These are phyloP conservation scores for Geopyxis carbonaria DNA, from an alignment of 495 filamentous ascomycete genomes.

Conservation along the genomic window DNA sequence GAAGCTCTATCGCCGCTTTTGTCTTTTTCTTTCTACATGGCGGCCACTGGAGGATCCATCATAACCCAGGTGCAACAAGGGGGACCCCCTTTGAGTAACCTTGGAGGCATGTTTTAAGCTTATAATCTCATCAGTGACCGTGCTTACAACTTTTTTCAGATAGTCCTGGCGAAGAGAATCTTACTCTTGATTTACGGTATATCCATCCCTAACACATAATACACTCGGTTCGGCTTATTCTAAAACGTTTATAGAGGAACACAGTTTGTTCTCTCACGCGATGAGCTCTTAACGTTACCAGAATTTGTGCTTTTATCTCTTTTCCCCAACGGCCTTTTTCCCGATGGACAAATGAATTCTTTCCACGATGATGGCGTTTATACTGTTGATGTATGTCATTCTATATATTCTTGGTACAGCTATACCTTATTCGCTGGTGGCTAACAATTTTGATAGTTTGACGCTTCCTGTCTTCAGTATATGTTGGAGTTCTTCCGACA, in stretches of 20 bases:
- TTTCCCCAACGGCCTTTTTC: constrained; percentile 93
- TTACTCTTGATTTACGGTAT: constrained; percentile 85
- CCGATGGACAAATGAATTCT: constrained; percentile 87
- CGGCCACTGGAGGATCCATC: constrained; percentile 92
- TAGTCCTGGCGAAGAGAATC: constrained; percentile 71
- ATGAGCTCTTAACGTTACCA: constrained; percentile 85
- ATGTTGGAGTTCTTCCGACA: constrained; percentile 98
- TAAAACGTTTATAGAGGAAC: constrained; percentile 45
- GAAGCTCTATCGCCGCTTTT: constrained; percentile 84
- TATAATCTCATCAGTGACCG: not conserved
- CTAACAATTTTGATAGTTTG: constrained; percentile 50
- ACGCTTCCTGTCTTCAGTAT: constrained; percentile 87
- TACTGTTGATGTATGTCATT: constrained; percentile 75
- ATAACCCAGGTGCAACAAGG: constrained; percentile 96
- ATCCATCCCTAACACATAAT: constrained; percentile 21
- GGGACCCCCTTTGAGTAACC: constrained; percentile 68
- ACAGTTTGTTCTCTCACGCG: constrained; percentile 80
- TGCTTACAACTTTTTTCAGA: constrained; percentile 6
- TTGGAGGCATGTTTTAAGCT: constrained; percentile 50
- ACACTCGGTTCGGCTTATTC: no score
- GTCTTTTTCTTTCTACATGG: constrained; percentile 94
- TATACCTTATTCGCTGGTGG: not conserved
- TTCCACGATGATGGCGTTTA: constrained; percentile 82
- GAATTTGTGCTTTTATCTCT: constrained; percentile 98
- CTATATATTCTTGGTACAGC: constrained; percentile 20